Percentiles rank a stretch among this genome's conserved stretches.
These are phyloP conservation scores for Trypanosoma cruzi DNA, from an alignment of 208 protist species.

Conservation along the genomic window DNA sequence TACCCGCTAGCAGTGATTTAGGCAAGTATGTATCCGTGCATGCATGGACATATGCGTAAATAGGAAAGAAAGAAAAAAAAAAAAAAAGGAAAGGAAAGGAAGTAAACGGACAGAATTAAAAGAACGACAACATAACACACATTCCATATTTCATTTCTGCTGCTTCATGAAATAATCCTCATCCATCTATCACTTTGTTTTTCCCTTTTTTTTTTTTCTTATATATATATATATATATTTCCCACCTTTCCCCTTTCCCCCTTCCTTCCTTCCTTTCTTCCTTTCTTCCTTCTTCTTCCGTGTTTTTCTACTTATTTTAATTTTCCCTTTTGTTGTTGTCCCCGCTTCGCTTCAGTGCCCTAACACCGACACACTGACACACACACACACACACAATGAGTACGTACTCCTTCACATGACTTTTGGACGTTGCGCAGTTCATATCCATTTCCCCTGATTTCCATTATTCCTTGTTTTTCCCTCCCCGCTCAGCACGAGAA, in stretches of 20 bases:
- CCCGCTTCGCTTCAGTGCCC: neutral
- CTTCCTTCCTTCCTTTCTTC: conserved; percentile 2
- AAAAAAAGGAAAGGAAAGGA: conserved; percentile 11
- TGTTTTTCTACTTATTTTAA: neutral
- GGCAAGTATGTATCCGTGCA: no score
- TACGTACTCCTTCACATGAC: neutral
- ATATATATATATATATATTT: no score
- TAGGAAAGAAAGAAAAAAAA: conserved; percentile 11
- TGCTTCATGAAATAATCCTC: no score
- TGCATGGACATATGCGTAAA: no score
- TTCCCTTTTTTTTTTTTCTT: no score
- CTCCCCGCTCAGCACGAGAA: no score
- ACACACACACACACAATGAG: conserved; percentile 6
- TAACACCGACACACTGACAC: neutral
- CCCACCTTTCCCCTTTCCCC: neutral
- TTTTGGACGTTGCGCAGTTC: no score
- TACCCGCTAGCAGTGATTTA: no score
- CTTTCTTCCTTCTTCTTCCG: neutral
- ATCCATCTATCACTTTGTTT: no score
- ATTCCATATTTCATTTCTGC: no score
- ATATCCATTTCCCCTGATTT: no score
- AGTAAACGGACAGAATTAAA: conserved; percentile 10
- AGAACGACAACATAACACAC: neutral
- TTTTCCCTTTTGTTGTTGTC: neutral
- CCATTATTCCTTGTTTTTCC: no score